Evolutionary conservation across 2,329 filamentous ascomycete species (phyloP), one percentile per base, ranked within the genome.

Genomic region (Zelopaecilomyces penicillatus): DNA sequence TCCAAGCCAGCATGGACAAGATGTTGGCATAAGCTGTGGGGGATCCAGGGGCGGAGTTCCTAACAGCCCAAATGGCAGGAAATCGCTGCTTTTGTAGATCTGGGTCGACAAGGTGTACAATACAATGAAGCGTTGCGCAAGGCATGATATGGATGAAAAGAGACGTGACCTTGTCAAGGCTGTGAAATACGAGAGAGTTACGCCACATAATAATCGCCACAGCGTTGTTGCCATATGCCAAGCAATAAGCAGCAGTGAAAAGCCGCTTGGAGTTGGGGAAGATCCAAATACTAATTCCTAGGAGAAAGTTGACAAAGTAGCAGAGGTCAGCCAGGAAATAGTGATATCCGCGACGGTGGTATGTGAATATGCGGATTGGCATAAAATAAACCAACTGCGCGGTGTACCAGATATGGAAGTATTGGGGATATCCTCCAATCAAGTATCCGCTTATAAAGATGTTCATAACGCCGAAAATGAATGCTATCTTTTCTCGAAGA

Each of bases 71-170:
- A 52, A 95, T 79, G 9, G 90, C 91, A 1, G 91, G 90, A 61
- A 95, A 97, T 19, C 82, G 79, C 28, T 71, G 65, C 51, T 74
- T 70, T 58, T 94, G 85, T 36, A 76, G 63, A 26, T 80, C 78
- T 1, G 77, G 65, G 0, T 84, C 67, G 9, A 89, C 73, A 19
- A 97, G 73, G 62, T 98, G 93, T 11, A 95, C 86, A 10, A 98
- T 75, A 60, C 88, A 94, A 65, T 98, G 93, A 9, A 98, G 76
- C 1, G 90, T 87, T 5, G 86, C 91, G 53, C 90, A 95, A 1
- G 93, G 93, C 91, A 98, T 98, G 58, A 98, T 95, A 65, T 98
- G 93, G 55, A 98, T 96, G 69, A 98, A 98, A n/a, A 98, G 75
- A 61, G 87, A 93, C 9, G 90, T 94, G 49, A 97, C 89, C 67